Conservation (phyloP, 177 flowering plant species). For the Vitis hybrid region DNA sequence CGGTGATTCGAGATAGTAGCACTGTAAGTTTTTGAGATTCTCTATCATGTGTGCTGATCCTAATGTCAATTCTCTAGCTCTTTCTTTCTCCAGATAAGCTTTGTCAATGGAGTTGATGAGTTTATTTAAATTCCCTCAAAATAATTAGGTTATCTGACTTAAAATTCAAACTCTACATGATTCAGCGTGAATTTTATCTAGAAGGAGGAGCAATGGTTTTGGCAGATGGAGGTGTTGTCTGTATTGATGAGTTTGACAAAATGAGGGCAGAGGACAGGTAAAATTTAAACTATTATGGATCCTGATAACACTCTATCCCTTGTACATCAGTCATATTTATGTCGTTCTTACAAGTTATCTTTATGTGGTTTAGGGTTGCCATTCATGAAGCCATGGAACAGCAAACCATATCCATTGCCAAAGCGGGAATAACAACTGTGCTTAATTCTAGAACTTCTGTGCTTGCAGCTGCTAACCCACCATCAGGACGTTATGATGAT, state of each 20-base stretch:
- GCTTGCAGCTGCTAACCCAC: constrained; percentile 99
- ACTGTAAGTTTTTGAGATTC: constrained; percentile 53
- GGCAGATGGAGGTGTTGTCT: constrained; percentile 99
- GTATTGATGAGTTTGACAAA: constrained; percentile 99
- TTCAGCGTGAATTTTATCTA: constrained; percentile 97
- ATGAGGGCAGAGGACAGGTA: constrained; percentile 99
- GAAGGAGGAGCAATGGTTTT: constrained; percentile 99
- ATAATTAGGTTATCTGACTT: neutral
- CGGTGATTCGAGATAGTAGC: constrained; percentile 89
- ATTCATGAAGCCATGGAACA: constrained; percentile 99
- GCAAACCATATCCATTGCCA: constrained; percentile 98
- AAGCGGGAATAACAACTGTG: constrained; percentile 99
- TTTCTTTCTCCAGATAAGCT: neutral
- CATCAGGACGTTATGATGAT: constrained; percentile 99
- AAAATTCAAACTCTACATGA: neutral
- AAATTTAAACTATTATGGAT: constrained; percentile 4
- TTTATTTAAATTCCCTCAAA: neutral
- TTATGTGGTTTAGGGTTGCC: constrained; percentile 66
- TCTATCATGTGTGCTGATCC: neutral
- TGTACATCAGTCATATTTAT: neutral
- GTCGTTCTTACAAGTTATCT: constrained; percentile 1
- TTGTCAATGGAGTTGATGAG: neutral
- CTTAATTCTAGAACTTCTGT: constrained; percentile 98
- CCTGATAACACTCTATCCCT: neutral
- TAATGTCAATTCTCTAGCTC: neutral